A percentile compares a stretch with the other conserved stretches of the same genome.
Conservation (phyloP, 129 eudicot genomes). For the Centella asiatica region DNA sequence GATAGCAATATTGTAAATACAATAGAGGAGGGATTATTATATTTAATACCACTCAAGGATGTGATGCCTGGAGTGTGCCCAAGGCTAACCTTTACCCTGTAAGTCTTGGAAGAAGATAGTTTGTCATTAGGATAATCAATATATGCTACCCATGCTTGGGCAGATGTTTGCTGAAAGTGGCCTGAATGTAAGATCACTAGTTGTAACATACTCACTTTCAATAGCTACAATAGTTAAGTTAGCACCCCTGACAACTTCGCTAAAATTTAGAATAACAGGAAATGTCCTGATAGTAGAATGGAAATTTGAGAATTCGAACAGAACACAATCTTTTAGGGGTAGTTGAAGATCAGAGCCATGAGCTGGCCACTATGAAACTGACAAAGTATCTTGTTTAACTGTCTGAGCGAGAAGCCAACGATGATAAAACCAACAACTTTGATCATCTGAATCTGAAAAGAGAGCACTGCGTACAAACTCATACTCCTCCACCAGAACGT, state of each 20-base stretch:
- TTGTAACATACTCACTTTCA: slow-evolving; percentile 31
- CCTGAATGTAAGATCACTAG: slow-evolving; percentile 38
- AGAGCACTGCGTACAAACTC: slow-evolving; percentile 78
- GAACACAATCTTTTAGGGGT: slow-evolving; percentile 3
- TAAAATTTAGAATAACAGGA: slow-evolving; percentile 67
- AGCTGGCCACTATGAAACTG: slow-evolving; percentile 69
- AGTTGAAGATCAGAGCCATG: slow-evolving; percentile 39
- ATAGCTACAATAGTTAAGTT: slow-evolving; percentile 43
- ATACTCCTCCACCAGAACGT: slow-evolving; percentile 51
- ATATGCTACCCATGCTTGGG: slow-evolving; percentile 69
- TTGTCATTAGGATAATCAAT: slow-evolving; percentile 33
- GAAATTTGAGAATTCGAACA: slow-evolving; percentile 13
- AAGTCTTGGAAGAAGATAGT: slow-evolving; percentile 27
- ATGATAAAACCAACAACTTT: slow-evolving; percentile 97
- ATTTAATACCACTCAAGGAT: slow-evolving; percentile 42
- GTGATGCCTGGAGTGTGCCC: slow-evolving; percentile 42
- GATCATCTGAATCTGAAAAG: slow-evolving; percentile 91
- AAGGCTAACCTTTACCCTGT: slow-evolving; percentile 43
- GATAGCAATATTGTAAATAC: slow-evolving; percentile 35
- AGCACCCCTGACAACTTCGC: slow-evolving; percentile 63
- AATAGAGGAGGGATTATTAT: slow-evolving; percentile 30
- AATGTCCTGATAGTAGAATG: slow-evolving; percentile 17
- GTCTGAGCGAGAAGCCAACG: slow-evolving; percentile 91
- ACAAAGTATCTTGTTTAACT: slow-evolving; percentile 31
- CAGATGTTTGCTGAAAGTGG: slow-evolving; percentile 59